phyloP scores from a whole-genome alignment of 73 alveolate species.

The Tetrahymena malaccensis region DNA sequence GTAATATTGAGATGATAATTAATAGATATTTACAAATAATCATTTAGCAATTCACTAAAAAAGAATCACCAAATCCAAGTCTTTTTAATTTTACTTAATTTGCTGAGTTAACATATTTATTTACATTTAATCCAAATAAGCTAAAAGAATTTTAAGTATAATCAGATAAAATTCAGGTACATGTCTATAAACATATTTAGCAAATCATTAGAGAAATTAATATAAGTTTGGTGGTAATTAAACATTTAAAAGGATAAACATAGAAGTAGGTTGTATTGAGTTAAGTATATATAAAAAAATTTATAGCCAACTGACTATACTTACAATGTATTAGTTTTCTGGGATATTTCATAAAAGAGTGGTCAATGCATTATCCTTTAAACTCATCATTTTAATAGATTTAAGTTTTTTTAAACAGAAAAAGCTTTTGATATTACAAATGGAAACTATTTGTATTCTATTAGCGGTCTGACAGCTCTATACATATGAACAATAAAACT shows the following conservation, averaged over 20 bases:
- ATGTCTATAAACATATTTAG: neutral
- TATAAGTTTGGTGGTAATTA: neutral
- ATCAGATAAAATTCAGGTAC: neutral
- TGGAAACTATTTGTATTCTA: neutral
- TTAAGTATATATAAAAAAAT: neutral
- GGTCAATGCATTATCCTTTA: neutral
- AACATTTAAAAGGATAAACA: neutral
- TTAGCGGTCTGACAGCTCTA: neutral
- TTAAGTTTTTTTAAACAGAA: too few relatives aligned
- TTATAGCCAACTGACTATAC: neutral
- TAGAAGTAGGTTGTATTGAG: neutral
- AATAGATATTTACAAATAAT: too few relatives aligned
- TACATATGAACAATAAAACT: neutral
- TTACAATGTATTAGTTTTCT: neutral
- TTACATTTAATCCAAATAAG: neutral
- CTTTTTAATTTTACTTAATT: neutral
- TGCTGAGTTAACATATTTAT: neutral
- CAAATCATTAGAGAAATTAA: neutral
- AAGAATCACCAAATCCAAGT: neutral
- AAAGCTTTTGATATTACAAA: neutral
- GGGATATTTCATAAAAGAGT: neutral
- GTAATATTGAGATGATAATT: too few relatives aligned
- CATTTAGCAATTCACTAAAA: neutral
- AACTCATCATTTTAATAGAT: too few relatives aligned
- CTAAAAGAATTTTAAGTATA: too few relatives aligned